phyloP scores from a whole-genome alignment of 2,329 filamentous ascomycete species.

The Furcasterigmium furcatum region DNA sequence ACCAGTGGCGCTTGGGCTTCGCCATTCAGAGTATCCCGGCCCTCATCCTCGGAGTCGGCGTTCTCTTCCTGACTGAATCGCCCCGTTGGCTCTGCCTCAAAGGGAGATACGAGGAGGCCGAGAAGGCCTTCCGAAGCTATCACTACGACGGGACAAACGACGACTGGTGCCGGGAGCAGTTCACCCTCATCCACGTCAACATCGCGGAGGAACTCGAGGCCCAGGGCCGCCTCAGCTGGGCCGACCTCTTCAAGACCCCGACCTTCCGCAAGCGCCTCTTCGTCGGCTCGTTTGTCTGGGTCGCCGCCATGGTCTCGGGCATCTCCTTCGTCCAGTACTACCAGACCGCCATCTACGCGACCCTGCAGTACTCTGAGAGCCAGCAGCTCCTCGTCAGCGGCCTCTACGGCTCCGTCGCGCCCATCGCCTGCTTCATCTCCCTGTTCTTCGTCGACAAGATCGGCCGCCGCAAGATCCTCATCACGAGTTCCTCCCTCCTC shows the following conservation, averaged over 20 bases:
- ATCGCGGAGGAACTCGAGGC: constrained; percentile 27
- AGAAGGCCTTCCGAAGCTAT: constrained; percentile 29
- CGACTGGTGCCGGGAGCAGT: constrained; percentile 31
- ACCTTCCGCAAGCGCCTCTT: constrained; percentile 32
- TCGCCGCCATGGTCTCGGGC: constrained; percentile 35
- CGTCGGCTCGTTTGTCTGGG: constrained; percentile 35
- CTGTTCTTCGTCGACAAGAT: constrained; percentile 35
- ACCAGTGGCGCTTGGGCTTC: constrained; percentile 35
- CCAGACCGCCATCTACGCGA: constrained; percentile 37
- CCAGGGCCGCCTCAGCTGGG: constrained; percentile 25
- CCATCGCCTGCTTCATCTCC: constrained; percentile 30
- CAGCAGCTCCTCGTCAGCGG: constrained; percentile 34
- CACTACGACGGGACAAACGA: constrained; percentile 30
- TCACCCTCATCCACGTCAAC: constrained; percentile 27
- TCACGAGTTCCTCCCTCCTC: constrained; percentile 29
- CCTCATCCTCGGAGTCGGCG: constrained; percentile 41
- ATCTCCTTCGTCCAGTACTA: constrained; percentile 40
- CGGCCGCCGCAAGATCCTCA: constrained; percentile 29
- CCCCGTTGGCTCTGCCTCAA: constrained; percentile 49
- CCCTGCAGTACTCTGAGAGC: constrained; percentile 30
- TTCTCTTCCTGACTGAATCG: constrained; percentile 52
- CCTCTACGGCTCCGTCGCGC: constrained; percentile 32
- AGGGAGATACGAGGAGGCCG: constrained; percentile 44
- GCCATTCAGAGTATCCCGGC: constrained; percentile 31
- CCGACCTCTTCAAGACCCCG: constrained; percentile 24